Conservation (phyloP, 2,329 filamentous ascomycete species). For the Colletotrichum orchidophilum region DNA sequence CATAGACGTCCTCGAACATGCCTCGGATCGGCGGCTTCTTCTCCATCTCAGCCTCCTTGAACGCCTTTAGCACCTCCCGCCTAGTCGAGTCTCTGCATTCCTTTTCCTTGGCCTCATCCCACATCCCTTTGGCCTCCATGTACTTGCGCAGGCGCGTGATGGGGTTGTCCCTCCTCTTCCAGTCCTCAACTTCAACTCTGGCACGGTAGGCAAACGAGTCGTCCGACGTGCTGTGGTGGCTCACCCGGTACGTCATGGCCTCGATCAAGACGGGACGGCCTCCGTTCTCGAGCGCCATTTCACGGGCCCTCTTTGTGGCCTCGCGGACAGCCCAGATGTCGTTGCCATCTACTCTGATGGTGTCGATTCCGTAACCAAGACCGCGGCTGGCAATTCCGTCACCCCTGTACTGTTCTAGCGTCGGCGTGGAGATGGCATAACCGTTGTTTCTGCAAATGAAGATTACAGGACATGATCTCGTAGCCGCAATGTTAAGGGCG, state of each 20-base stretch:
- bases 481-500: constrained; percentile 90
- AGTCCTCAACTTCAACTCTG: constrained; percentile 92
- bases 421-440: constrained; percentile 90
- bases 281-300: constrained; percentile 81
- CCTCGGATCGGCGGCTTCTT: constrained; percentile 77
- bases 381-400: constrained; percentile 90
- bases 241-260: constrained; percentile 98
- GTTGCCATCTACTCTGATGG: constrained; percentile 92
- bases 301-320: constrained; percentile 79
- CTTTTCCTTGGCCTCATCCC: constrained; percentile 87
- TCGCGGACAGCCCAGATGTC: constrained; percentile 90
- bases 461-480: constrained; percentile 84
- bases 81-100: constrained; percentile 71
- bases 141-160: constrained; percentile 88
- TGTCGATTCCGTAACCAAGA: constrained; percentile 93
- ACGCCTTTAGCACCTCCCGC: constrained; percentile 84
- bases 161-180: constrained; percentile 91
- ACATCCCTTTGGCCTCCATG: constrained; percentile 83
- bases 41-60: constrained; percentile 82
- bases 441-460: constrained; percentile 96
- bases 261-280: constrained; percentile 88
- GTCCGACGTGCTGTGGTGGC: constrained; percentile 95
- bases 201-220: constrained; percentile 97
- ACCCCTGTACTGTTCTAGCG: constrained; percentile 88
- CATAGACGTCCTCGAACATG: constrained; percentile 91